Evolutionary conservation across 2,329 filamentous ascomycete species (phyloP), one percentile per base, ranked within the genome.

Genomic region (Fusarium brachygibbosum): DNA sequence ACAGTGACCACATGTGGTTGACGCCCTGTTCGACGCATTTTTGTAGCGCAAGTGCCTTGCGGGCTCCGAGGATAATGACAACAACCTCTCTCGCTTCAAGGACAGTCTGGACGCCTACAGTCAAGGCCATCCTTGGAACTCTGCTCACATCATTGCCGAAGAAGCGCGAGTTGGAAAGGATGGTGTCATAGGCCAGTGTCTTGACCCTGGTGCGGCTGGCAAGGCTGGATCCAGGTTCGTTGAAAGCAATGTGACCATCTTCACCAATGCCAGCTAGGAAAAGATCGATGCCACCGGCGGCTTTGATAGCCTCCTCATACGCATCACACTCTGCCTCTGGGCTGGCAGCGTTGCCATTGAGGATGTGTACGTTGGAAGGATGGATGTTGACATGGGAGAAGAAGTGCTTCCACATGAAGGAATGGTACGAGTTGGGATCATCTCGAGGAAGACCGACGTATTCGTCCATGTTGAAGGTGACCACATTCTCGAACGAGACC

Each of bases 381-480:
- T 90, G 87, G 72, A 96, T 90, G 76, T 97, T 92, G 73, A 96
- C 90, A 72, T 88, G 93, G 42, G 91, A 93, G 84, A 97, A 97
- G 85, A 97, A 93, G 82, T 96, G 87, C 81, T 92, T 93, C 87
- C 94, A 97, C 93, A 97, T 96, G 84, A 96, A 97, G 70, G 90
- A 92, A 82, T 97, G 93, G 81, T 97, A 97, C 75, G 90, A 93
- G 79, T 96, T 90, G 14, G 92, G 90, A 78, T 97, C 92, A 74
- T 94, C 92, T 75, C 92, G 89, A 34, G 93, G 90, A 67, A 97
- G 87, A 59, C 91, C 92, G 70, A 96, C 92, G 76, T 97, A 97
- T 82, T 97, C 93, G 81, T 97, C 93, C 93, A 96, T 96, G 81
- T 96, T 96, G 85, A 97, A 97, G 28, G 93, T 97, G 76, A 96